phyloP scores from a whole-genome alignment of 2,329 filamentous ascomycete species.

The Mycosphaerelloides madeirae region DNA sequence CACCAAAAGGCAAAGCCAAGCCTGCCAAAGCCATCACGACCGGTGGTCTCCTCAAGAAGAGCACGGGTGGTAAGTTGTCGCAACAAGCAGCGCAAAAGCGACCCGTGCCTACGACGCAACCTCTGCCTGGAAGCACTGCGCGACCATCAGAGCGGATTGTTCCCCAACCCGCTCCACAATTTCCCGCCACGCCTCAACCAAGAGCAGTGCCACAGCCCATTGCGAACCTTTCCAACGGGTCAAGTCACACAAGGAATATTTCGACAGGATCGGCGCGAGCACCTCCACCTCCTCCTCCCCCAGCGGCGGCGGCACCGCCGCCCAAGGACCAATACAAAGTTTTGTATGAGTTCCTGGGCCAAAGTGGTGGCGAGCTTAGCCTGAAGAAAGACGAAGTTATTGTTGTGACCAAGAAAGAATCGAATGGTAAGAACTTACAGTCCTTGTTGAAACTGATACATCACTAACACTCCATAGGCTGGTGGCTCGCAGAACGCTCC shows the following conservation, averaged over 20 bases:
- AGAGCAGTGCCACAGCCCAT: constrained; percentile 35
- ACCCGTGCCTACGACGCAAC: constrained; percentile 45
- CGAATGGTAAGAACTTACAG: constrained; percentile 65
- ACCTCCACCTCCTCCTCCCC: constrained; percentile 58
- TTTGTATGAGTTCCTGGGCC: constrained; percentile 84
- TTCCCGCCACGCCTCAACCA: constrained; percentile 47
- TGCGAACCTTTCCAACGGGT: constrained; percentile 48
- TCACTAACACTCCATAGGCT: constrained; percentile 56
- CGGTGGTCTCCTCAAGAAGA: constrained; percentile 76
- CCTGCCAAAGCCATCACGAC: constrained; percentile 86
- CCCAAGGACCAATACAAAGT: constrained; percentile 77
- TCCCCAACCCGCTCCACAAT: constrained; percentile 24
- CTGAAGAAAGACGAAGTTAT: constrained; percentile 76
- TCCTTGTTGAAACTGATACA: neutral
- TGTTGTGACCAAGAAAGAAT: constrained; percentile 88
- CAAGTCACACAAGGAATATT: constrained; percentile 37
- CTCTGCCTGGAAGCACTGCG: constrained; percentile 29
- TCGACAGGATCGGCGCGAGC: constrained; percentile 44
- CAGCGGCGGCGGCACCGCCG: constrained; percentile 56
- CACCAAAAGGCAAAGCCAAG: constrained; percentile 80
- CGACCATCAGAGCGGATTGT: constrained; percentile 25
- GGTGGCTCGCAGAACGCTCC: constrained; percentile 85
- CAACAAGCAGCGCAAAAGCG: constrained; percentile 46
- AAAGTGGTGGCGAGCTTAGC: constrained; percentile 78
- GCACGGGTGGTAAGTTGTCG: constrained; percentile 70